These are phyloP conservation scores for Penicillium tannophilum DNA, from an alignment of 495 filamentous ascomycete species.

Conservation along the genomic window DNA sequence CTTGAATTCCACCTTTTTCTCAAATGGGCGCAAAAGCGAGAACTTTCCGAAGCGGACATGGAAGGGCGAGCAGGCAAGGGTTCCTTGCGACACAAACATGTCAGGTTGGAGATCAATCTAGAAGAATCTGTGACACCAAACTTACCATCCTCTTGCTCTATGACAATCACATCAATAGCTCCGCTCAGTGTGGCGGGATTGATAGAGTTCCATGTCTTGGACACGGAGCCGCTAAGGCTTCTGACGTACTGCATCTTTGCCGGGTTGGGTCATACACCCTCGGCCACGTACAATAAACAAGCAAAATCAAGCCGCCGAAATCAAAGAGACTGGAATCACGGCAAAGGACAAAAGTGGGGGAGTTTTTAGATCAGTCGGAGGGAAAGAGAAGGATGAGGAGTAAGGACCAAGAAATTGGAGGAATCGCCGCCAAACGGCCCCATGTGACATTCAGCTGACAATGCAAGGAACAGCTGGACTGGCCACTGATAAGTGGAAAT, in stretches of 20 bases:
- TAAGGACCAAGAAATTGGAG: conserved; percentile 29
- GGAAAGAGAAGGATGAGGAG: conserved; percentile 22
- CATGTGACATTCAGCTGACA: conserved; percentile 47
- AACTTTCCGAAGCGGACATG: conserved; percentile 99
- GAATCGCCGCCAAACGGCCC: conserved; percentile 41
- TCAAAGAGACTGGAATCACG: conserved; percentile 4
- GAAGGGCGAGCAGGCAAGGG: conserved; percentile 91
- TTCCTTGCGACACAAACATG: conserved; percentile 43
- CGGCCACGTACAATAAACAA: conserved; percentile 13
- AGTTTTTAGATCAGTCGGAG: conserved; percentile 7
- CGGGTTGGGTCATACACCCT: conserved; percentile 25
- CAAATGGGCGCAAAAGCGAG: conserved; percentile 88
- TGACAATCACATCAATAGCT: conserved; percentile 98
- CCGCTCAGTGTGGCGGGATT: conserved; percentile 97
- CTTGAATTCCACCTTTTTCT: conserved; percentile 98
- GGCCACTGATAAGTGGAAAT: conserved; percentile 13
- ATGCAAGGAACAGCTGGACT: conserved; percentile 28
- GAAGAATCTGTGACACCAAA: neutral
- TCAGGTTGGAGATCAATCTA: neutral
- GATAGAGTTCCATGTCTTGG: conserved; percentile 99
- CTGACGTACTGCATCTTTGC: conserved; percentile 93
- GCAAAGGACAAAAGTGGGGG: conserved; percentile 4
- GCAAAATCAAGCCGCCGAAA: conserved; percentile 10
- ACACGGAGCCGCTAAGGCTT: conserved; percentile 92
- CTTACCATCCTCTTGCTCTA: conserved; percentile 92